Base-by-base conservation (phyloP, 2,329 filamentous ascomycete genomes). In the Aspergillus alliaceus region DNA sequence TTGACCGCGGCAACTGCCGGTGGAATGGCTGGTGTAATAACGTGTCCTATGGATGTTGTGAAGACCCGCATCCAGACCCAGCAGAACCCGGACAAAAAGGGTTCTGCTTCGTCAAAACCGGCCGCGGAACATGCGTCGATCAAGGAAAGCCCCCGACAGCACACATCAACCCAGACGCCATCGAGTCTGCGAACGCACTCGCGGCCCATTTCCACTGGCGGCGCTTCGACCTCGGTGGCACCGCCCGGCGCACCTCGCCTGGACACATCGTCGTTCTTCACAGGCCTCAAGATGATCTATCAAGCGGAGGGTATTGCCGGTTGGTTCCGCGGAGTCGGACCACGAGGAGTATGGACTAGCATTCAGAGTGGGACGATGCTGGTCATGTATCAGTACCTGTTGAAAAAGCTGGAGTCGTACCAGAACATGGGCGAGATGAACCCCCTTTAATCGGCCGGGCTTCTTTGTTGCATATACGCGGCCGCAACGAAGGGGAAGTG, bases 21-120 rank as follows among this genome's bases (percentile, higher is more conserved):
- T 65, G 93, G 93, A 37, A 86, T 98, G 73, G 95, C 95, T 1
- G 95, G 95, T 52, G 90, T 96, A 7, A 86, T 99, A 14, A 99
- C 95, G 2, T 98, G 95, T 69, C 95, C 95, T 1, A 84, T 99
- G 61, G 95, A 99, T 69, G 95, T 99, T 6, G 93, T 99, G 59
- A 99, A 99, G 78, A 99, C 95, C 0, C 84, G 95, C 53, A 89
- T 97, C 32, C 96, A 99, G 75, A 99, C 95, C 0, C 95, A 99
- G 74, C 84, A 96, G 51, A 86, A 86, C 61, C 81, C 83, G 1
- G 77, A 79, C 8, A 61, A 63, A n/a, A 52, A 69, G 40, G 29
- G 61, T 32, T 32, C 62, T 27, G 31, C 62, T 27, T 58, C 69
- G 24, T 52, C 68, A 12, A 74, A 74, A 68, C 71, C 66, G 60